Base-by-base conservation (phyloP, 495 filamentous ascomycete species). In the Penicillium diatomitis region DNA sequence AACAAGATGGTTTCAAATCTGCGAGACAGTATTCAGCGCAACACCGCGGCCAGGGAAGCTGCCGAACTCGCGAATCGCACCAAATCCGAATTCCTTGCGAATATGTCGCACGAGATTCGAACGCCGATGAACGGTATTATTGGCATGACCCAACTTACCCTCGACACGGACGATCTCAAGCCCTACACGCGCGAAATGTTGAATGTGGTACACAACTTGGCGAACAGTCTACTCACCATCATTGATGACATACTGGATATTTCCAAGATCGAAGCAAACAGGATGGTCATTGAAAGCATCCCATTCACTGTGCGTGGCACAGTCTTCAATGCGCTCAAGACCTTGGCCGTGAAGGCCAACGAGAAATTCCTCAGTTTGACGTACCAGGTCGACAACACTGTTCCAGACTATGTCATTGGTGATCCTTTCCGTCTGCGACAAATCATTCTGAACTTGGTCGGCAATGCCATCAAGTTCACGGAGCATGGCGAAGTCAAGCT, bases 161-260 rank as follows among this genome's bases (percentile, higher is more conserved):
- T 99, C 43, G 92, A 99, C 59, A 96, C 91, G 30, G 90, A 96
- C 59, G 75, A 79, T 36, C 72, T 99, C 37, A 95, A 90, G 35
- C 84, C 87, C 48, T 92, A 96, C 54, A 95, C 96, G 49, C 84
- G 92, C 49, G 92, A 99, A 68, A 97, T 97, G 92, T 69, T 99
- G 67, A 97, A 95, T 56, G 96, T 96, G 57, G 92, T 99, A 52
- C 92, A 97, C 66, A 95, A 95, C 55, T 77, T 99, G 41, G 92
- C 90, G 40, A 96, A 96, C 69, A 96, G 94, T 72, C 71, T 99
- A 53, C 68, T 99, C 61, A 99, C 94, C 12, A 97, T 99, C 57
- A 97, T 99, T 62, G 92, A 99, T 63, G 92, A 99, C 66, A 97
- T 99, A 57, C 77, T 99, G 52, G 92, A 99, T 79, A 87, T 99